phyloP scores from a whole-genome alignment of 2,329 filamentous ascomycete species.

The Calonectria pseudoreteaudii region DNA sequence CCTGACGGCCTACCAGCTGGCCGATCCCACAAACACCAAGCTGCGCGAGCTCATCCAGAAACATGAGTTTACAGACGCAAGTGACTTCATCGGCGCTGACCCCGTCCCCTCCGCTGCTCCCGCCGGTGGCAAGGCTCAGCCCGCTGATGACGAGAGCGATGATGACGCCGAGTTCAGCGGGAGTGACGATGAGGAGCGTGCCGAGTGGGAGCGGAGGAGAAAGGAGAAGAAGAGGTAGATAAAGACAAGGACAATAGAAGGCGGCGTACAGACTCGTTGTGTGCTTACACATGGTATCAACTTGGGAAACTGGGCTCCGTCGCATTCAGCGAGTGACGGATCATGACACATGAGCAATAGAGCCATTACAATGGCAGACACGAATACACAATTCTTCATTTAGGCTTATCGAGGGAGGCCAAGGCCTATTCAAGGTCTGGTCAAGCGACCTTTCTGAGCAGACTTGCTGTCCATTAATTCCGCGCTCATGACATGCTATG shows the following conservation, averaged over 20 bases:
- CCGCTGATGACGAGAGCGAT: conserved; percentile 53
- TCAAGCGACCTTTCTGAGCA: conserved; percentile 7
- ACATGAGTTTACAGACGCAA: conserved; percentile 76
- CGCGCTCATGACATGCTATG: conserved; percentile 24
- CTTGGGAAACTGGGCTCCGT: conserved; percentile 23
- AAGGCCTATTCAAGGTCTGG: conserved; percentile 35
- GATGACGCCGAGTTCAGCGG: conserved; percentile 72
- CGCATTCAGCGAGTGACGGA: conserved; percentile 22
- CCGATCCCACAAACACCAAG: conserved; percentile 75
- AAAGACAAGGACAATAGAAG: neutral
- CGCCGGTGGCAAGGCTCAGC: conserved; percentile 23
- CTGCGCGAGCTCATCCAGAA: conserved; percentile 74
- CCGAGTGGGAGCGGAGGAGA: conserved; percentile 68
- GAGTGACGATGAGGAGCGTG: conserved; percentile 73
- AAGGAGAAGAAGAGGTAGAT: conserved; percentile 50
- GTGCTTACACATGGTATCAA: conserved; percentile 24
- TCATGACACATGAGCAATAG: conserved; percentile 39
- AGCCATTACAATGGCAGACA: conserved; percentile 39
- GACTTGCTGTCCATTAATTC: conserved; percentile 24
- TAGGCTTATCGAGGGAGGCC: conserved; percentile 36
- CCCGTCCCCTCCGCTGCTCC: conserved; percentile 25
- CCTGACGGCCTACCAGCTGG: conserved; percentile 77
- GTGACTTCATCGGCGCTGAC: conserved; percentile 64
- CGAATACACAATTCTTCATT: conserved; percentile 40
- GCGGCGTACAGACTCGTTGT: conserved; percentile 5